Evolutionary conservation across 495 filamentous ascomycete species (phyloP), one percentile per base, ranked within the genome.

Genomic region (Xanthoparmelia taractica): DNA sequence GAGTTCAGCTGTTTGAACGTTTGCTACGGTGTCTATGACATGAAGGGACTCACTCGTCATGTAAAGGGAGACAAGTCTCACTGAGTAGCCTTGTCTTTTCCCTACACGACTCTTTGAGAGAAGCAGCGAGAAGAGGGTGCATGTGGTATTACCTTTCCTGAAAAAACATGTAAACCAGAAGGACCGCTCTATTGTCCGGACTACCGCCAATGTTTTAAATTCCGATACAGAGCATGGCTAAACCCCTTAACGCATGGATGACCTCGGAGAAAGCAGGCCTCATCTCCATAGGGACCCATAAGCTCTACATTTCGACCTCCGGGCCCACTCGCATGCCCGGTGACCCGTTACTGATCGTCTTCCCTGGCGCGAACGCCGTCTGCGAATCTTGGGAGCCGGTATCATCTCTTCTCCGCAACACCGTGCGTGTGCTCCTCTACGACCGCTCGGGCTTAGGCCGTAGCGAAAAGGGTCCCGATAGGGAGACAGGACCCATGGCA

Each of bases 311-410:
- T 27, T 71, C 70, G 7, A 52, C 73, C 10, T 67, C 63, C 47
- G 75, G 76, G 3, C 61, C 61, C 8, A 56, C 50, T 17, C 71
- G 69, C 31, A 47, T 38, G 12, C 61, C 69, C 33, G 38, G 52
- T 36, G 69, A 73, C 31, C 75, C 75, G 11, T 62, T 80, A 11
- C 66, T 80, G 29, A 70, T 82, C 58, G 71, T 80, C 60, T 69
- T 82, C 58, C 64, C 76, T 18, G 80, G 80, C 52, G 73, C 76
- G 0, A 77, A 78, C 54, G 79, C 78, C 58, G 75, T 76, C 37
- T 72, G 74, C 33, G 70, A 76, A 20, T 71, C 75, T 4, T 81
- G 77, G 72, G 70, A 72, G 65, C 73, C 74, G 37, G 69, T 81
- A 34, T 68, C 71, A 52, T 64, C 68, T 20, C 66, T 69, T 6